These are phyloP conservation scores for Rhizomucor miehei DNA, from an alignment of 371 early-diverging fungal species.

Conservation along the genomic window DNA sequence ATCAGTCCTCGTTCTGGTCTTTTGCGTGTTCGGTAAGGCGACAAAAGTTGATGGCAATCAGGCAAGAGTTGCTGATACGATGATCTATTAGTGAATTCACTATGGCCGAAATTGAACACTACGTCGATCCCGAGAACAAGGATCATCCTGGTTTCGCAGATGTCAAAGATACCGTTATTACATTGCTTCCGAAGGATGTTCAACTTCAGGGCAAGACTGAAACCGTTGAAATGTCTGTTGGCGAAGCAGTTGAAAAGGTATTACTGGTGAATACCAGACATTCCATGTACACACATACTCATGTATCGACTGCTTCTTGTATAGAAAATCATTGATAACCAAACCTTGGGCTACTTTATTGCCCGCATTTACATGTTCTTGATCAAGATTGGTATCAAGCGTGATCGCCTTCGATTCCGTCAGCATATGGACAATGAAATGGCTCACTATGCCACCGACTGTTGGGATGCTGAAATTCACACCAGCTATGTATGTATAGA, in stretches of 20 bases:
- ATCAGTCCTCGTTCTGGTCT: conserved; percentile 98
- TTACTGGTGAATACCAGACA: too few relatives aligned
- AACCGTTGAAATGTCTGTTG: conserved; percentile 74
- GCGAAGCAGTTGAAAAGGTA: conserved; percentile 89
- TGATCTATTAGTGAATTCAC: conserved; percentile 84
- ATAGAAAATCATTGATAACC: conserved; percentile 88
- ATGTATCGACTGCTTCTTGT: too few relatives aligned
- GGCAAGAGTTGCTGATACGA: neutral
- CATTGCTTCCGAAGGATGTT: conserved; percentile 73
- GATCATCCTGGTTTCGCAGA: conserved; percentile 89
- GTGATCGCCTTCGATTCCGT: conserved; percentile 91
- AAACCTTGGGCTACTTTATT: conserved; percentile 99
- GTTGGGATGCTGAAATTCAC: conserved; percentile 98
- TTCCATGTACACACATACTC: too few relatives aligned
- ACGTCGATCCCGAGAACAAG: conserved; percentile 95
- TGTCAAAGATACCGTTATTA: conserved; percentile 75
- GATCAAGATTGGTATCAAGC: conserved; percentile 91
- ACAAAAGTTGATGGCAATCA: neutral
- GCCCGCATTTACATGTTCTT: conserved; percentile 96
- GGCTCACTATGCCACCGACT: conserved; percentile 99
- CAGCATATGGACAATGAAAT: conserved; percentile 99
- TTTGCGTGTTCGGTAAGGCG: conserved; percentile 87
- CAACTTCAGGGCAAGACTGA: conserved; percentile 81
- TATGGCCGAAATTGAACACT: conserved; percentile 99
- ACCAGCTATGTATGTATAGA: conserved; percentile 63